phyloP scores from a whole-genome alignment of 345 rosid genomes.

The Tarenaya hassleriana region DNA sequence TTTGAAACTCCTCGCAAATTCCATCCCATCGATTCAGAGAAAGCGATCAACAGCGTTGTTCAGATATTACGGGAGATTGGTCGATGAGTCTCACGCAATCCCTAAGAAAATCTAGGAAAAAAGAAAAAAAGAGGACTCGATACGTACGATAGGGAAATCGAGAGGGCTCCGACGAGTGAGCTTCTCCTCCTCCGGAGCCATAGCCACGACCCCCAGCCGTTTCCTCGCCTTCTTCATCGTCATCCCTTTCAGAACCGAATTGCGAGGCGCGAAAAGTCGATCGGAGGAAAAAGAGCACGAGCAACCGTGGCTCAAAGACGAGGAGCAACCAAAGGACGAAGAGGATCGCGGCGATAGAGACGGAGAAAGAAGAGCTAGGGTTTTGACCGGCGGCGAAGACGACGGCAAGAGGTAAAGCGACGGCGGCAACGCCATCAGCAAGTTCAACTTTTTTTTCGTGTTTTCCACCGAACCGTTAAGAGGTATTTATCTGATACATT shows the following conservation, averaged over 20 bases:
- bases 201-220: constrained; percentile 37
- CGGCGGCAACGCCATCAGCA: too few species aligned
- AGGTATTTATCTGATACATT: too few species aligned
- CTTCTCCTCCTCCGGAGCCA: constrained; percentile 79
- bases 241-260: not conserved
- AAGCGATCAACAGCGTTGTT: too few species aligned
- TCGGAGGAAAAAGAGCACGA: constrained; percentile 5
- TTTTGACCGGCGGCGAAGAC: not conserved
- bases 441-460: too few species aligned
- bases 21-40: too few species aligned
- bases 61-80: constrained; percentile 2
- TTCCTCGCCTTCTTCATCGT: constrained; percentile 18
- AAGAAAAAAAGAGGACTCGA: not conserved
- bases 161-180: constrained; percentile 62
- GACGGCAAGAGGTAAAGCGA: too few species aligned
- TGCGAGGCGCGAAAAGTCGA: constrained; percentile 13
- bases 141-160: constrained; percentile 59
- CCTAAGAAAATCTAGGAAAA: constrained; percentile 2
- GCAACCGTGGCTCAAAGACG: not conserved
- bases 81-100: not conserved
- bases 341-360: not conserved
- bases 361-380: not conserved
- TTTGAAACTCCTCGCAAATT: too few species aligned
- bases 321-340: too few species aligned
- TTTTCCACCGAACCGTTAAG: too few species aligned